phyloP scores from a whole-genome alignment of 305 asterid genomes.

The Ilex paraguariensis region DNA sequence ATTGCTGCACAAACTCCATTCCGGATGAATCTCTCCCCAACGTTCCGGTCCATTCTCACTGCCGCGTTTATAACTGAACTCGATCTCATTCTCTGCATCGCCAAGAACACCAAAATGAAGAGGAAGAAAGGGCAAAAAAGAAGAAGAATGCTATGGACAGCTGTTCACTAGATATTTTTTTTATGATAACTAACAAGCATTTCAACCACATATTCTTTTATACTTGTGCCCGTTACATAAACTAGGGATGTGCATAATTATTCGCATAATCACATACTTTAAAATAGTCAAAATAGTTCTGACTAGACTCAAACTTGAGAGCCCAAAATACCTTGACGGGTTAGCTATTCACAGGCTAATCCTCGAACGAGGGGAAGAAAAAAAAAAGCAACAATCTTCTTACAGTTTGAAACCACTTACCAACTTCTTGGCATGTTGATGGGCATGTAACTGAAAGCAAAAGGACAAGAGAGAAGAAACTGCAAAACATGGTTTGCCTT shows the following conservation, averaged over 20 bases:
- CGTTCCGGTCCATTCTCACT: constrained; percentile 47
- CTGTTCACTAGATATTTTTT: neutral
- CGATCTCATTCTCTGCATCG: constrained; percentile 52
- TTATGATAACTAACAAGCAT: too few relatives aligned
- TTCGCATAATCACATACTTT: too few relatives aligned
- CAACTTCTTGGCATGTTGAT: constrained; percentile 44
- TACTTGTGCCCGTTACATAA: too few relatives aligned
- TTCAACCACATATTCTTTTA: too few relatives aligned
- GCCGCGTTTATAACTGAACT: constrained; percentile 41
- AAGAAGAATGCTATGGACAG: neutral
- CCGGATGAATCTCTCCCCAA: constrained; percentile 58
- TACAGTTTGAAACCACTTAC: constrained; percentile 17
- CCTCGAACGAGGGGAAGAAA: neutral
- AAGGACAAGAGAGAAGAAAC: constrained; percentile 7
- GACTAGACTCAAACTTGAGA: too few relatives aligned
- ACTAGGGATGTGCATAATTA: too few relatives aligned
- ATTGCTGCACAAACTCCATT: constrained; percentile 45
- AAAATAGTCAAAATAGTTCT: too few relatives aligned
- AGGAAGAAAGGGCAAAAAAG: neutral
- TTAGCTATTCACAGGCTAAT: too few relatives aligned
- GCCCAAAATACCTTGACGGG: too few relatives aligned
- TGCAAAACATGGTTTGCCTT: neutral
- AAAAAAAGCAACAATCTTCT: neutral
- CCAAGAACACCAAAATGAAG: neutral
- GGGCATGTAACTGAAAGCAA: constrained; percentile 13